phyloP scores from a whole-genome alignment of 352 stramenopile species.

The Pelagophyceae sp. region DNA sequence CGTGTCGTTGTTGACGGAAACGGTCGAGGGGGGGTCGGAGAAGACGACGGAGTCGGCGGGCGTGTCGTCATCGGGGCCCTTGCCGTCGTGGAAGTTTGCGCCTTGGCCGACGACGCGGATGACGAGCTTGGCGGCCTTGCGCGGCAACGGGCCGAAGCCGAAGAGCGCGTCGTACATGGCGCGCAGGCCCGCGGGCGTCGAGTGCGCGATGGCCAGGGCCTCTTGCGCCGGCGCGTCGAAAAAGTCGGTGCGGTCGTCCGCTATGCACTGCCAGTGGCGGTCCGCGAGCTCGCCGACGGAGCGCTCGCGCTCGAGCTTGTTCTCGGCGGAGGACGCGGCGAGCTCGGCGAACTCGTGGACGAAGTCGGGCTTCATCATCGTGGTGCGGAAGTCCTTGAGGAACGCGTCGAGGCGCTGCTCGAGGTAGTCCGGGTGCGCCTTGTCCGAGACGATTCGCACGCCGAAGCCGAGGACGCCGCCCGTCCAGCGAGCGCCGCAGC shows the following conservation, averaged over 20 bases:
- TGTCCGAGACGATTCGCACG: slow-evolving; percentile 53
- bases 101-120: slow-evolving; percentile 13
- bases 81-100: not conserved
- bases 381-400: slow-evolving; percentile 44
- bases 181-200: slow-evolving; percentile 48
- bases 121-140: slow-evolving; percentile 1
- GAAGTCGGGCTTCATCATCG: slow-evolving; percentile 26
- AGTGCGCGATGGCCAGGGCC: slow-evolving; percentile 43
- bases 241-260: slow-evolving; percentile 47
- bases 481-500: slow-evolving; percentile 40
- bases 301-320: slow-evolving; percentile 57
- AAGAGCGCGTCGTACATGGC: slow-evolving; percentile 54
- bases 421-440: slow-evolving; percentile 52
- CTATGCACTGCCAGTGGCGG: slow-evolving; percentile 57
- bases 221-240: slow-evolving; percentile 53
- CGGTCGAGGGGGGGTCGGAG: not conserved
- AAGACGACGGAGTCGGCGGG: not conserved
- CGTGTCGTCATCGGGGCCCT: not conserved
- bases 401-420: slow-evolving; percentile 64
- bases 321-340: slow-evolving; percentile 52
- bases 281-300: slow-evolving; percentile 55
- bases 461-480: slow-evolving; percentile 55
- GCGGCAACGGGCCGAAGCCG: not conserved
- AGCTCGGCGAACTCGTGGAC: slow-evolving; percentile 45
- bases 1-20: not conserved